Evolutionary conservation across 805 yeast species (phyloP).

Genomic region (Pichia sporocuriosa): DNA sequence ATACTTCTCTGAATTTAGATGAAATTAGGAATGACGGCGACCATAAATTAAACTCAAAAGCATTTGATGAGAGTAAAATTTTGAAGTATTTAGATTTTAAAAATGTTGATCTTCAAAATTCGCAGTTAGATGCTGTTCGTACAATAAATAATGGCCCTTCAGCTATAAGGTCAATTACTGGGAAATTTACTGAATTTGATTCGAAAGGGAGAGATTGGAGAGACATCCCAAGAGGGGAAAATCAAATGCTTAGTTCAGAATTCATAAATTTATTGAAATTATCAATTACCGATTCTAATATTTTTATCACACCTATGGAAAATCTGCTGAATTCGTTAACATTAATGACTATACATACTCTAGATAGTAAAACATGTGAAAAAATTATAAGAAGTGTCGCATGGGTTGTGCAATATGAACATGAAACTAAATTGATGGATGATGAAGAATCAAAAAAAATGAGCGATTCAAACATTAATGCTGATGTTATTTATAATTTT

Average conservation of each 20-base stretch:
- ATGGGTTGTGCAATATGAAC: constrained; percentile 36
- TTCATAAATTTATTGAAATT: constrained; percentile 20
- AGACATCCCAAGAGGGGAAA: constrained; percentile 58
- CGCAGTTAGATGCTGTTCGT: constrained; percentile 6
- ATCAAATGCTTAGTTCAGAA: constrained; percentile 31
- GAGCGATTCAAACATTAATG: constrained; percentile 32
- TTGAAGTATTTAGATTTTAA: constrained; percentile 2
- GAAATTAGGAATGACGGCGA: too few relatives aligned
- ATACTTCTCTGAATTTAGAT: too few relatives aligned
- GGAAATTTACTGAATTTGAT: constrained; percentile 42
- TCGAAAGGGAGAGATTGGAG: constrained; percentile 64
- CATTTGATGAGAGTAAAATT: too few relatives aligned
- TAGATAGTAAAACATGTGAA: constrained; percentile 30
- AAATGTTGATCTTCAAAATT: neutral
- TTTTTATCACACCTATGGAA: constrained; percentile 25
- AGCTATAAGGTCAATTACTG: constrained; percentile 31
- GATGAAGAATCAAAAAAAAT: constrained; percentile 14
- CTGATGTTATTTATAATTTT: constrained; percentile 45
- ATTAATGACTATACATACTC: constrained; percentile 23
- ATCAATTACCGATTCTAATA: constrained; percentile 18
- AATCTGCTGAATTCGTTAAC: constrained; percentile 22
- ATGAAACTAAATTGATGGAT: constrained; percentile 20
- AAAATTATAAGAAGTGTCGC: constrained; percentile 44
- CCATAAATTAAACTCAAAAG: too few relatives aligned
- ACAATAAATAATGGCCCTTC: constrained; percentile 17